phyloP scores from a whole-genome alignment of 345 rosid species.

The Pistacia integerrima region DNA sequence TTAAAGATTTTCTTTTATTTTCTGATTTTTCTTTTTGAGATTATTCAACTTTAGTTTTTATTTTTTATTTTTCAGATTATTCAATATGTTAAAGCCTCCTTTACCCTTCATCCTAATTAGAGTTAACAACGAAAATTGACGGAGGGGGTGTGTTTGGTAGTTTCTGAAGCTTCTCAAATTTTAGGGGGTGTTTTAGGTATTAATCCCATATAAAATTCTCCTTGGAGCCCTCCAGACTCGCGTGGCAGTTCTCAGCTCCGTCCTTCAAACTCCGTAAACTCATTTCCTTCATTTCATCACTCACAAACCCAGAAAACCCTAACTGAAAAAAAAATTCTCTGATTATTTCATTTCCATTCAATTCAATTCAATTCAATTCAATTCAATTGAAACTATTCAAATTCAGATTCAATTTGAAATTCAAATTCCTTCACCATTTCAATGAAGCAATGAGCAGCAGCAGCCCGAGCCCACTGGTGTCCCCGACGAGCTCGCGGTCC shows the following conservation, averaged over 20 bases:
- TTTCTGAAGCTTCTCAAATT: no score
- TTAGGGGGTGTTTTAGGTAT: no score
- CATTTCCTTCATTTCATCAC: background rate
- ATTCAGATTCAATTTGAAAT: background rate
- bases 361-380: background rate
- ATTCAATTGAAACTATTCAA: background rate
- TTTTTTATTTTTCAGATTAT: no score
- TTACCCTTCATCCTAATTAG: no score
- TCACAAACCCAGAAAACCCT: background rate
- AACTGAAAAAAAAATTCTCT: background rate
- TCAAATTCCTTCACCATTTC: background rate
- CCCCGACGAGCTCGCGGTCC: constrained; percentile 51
- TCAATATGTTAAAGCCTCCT: no score
- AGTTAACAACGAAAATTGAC: no score
- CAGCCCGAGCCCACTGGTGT: constrained; percentile 12
- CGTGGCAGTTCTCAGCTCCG: background rate
- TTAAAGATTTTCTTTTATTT: no score
- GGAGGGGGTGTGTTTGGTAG: no score
- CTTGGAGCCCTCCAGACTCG: background rate
- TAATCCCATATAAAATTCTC: background rate
- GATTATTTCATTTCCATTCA: background rate
- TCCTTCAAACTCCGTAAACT: background rate
- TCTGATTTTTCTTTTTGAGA: no score
- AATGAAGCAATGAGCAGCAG: constrained; percentile 12
- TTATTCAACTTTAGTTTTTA: no score